Evolutionary conservation across 768 basidiomycete species (phyloP).

Genomic region (Lyophyllum shimeji): DNA sequence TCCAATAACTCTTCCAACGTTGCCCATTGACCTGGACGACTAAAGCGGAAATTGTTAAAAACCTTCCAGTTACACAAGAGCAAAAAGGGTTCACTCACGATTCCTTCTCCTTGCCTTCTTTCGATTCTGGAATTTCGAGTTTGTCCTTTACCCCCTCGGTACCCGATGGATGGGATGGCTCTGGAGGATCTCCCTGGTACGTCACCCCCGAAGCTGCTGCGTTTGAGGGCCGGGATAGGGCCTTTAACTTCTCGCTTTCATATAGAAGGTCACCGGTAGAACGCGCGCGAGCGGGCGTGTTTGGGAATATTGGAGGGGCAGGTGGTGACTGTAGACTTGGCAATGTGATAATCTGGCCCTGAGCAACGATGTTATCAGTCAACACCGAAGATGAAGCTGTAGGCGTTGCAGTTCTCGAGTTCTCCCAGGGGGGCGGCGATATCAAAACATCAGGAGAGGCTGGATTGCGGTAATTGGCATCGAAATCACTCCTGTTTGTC

Average conservation of each 20-base stretch:
- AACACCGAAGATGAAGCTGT: constrained; percentile 43
- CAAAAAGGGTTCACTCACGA: constrained; percentile 9
- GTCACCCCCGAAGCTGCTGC: background rate
- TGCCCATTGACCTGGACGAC: constrained; percentile 67
- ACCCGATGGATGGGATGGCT: background rate
- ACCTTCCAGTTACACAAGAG: no score
- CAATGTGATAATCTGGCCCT: constrained; percentile 15
- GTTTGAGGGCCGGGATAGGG: constrained; percentile 6
- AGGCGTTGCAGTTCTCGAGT: constrained; percentile 51
- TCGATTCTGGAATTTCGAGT: constrained; percentile 13
- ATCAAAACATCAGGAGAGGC: constrained; percentile 64
- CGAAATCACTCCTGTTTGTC: constrained; percentile 28
- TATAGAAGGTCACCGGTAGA: constrained; percentile 53
- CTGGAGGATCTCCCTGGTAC: background rate
- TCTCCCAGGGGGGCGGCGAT: constrained; percentile 56
- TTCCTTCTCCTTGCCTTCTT: constrained; percentile 38
- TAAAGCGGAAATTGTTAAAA: constrained; percentile 9
- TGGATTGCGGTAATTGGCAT: constrained; percentile 60
- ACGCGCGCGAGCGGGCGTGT: constrained; percentile 52
- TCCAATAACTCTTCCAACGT: constrained; percentile 79
- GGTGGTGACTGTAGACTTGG: constrained; percentile 24
- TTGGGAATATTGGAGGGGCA: constrained; percentile 32
- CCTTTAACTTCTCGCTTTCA: constrained; percentile 38
- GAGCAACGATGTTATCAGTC: constrained; percentile 30
- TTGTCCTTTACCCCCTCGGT: constrained; percentile 17